These are phyloP conservation scores for Microascus cirrosus DNA, from an alignment of 2,329 filamentous ascomycete species.

Conservation along the genomic window DNA sequence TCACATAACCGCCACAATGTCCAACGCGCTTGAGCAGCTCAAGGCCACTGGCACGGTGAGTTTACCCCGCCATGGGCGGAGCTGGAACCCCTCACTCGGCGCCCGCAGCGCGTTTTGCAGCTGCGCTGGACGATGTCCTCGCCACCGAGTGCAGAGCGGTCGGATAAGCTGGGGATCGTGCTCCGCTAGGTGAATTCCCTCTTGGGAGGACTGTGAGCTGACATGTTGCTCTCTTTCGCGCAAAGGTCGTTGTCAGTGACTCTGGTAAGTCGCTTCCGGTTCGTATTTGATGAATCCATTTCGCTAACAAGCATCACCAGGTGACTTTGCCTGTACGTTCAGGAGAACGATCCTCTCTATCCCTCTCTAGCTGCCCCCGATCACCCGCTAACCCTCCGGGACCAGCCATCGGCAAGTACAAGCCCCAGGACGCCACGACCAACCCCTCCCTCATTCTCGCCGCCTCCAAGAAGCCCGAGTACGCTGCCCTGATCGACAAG, in stretches of 20 bases:
- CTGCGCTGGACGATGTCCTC: neutral
- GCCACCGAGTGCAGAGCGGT: neutral
- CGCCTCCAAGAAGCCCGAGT: conserved; percentile 95
- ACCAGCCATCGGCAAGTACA: conserved; percentile 95
- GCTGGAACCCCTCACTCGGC: conserved; percentile 3
- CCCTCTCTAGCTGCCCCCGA: neutral
- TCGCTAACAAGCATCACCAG: conserved; percentile 29
- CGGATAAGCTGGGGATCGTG: neutral
- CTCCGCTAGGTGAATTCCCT: neutral
- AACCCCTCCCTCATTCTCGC: conserved; percentile 98
- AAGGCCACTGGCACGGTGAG: conserved; percentile 93
- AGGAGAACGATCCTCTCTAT: conserved; percentile 14
- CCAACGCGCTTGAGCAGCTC: conserved; percentile 88
- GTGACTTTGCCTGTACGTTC: conserved; percentile 64
- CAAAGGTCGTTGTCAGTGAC: conserved; percentile 86
- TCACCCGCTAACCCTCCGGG: conserved; percentile 15
- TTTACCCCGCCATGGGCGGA: conserved; percentile 17
- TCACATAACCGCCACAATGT: conserved; percentile 42
- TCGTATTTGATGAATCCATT: conserved; percentile 2
- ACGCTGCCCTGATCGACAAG: conserved; percentile 79
- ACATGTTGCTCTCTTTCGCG: conserved; percentile 3
- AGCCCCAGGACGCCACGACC: conserved; percentile 99
- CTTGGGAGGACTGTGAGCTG: neutral
- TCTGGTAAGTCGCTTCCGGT: conserved; percentile 56
- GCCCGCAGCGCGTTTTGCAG: conserved; percentile 1